Percentiles rank a stretch among this genome's conserved stretches.
Conservation (phyloP, 1,284 basidiomycete species). For the Afroboletus lepidellus region DNA sequence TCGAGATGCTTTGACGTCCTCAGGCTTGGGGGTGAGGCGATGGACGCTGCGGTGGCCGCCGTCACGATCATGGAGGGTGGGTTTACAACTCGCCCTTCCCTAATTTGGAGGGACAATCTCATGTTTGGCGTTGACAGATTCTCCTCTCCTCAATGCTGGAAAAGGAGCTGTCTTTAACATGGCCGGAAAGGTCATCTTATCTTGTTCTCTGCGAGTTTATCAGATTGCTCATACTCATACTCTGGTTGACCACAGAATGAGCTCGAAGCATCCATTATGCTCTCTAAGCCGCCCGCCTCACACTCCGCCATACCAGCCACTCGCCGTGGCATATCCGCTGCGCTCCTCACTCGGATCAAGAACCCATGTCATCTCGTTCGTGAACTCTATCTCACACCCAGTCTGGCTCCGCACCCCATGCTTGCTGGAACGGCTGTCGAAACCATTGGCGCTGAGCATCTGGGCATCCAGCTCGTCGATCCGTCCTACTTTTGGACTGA, state of each 20-base stretch:
- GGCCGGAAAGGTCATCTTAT: constrained; percentile 58
- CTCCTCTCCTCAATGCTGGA: constrained; percentile 73
- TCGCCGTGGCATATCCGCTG: constrained; percentile 61
- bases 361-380: constrained; percentile 76
- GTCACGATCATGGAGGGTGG: constrained; percentile 72
- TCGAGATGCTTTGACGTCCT: constrained; percentile 59
- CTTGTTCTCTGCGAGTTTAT: too few species aligned
- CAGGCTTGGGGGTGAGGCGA: constrained; percentile 66
- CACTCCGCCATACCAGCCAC: constrained; percentile 57
- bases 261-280: constrained; percentile 76
- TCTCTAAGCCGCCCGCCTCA: constrained; percentile 67
- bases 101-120: neutral
- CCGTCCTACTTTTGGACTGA: constrained; percentile 76
- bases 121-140: constrained; percentile 45
- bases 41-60: constrained; percentile 78
- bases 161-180: constrained; percentile 81
- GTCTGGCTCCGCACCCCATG: constrained; percentile 64
- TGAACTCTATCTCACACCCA: constrained; percentile 64
- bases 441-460: constrained; percentile 45
- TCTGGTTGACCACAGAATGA: constrained; percentile 54
- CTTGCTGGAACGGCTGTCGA: constrained; percentile 68
- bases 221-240: neutral
- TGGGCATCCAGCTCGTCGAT: constrained; percentile 61
- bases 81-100: neutral
- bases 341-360: constrained; percentile 63